Evolutionary conservation across 805 yeast species (phyloP), one percentile per base, ranked within the genome.

Genomic region (Teunomyces tritomae): DNA sequence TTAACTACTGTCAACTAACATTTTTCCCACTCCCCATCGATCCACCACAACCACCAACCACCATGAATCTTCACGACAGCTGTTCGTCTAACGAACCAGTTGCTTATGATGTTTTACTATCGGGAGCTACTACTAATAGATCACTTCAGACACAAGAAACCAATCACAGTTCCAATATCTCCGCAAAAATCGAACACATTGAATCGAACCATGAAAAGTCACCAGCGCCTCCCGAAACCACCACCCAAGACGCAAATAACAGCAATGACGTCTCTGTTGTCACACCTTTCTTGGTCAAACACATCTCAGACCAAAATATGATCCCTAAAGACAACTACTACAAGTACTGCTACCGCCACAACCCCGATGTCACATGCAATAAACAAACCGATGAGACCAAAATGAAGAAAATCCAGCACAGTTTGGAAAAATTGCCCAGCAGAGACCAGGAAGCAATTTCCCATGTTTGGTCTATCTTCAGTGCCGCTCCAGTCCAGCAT

Each of bases 321-420:
- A 71, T 74, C 13, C 75, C 77, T 17, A 60, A 63, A 40, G 85
- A 78, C 54, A 78, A 80, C 56, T 79, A 76, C 59, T 85, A 83
- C 56, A 77, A 78, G 54, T 92, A 80, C 68, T 92, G 99, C 62
- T 92, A 92, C 65, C 74, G 98, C 45, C 99, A 92, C 66, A 89
- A 92, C 61, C 98, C 98, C 2, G 91, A 89, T 47, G 77, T 88
- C 39, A 82, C 83, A 41, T 82, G 89, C 59, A 84, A 84, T 61
- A 84, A 84, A 50, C 76, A 74, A 48, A 79, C 86, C 0, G 95
- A 87, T 62, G 83, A 79, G 47, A 62, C 63, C 33, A 79, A 80
- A 57, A 79, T 87, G 85, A 74, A 75, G 32, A 79, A 79, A 48
- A 78, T 89, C 39, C 95, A 88, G 61, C 52, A 62, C 13, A 65